Percentiles rank a stretch among this genome's conserved stretches.
Conservation (phyloP, 2,329 filamentous ascomycete species). For the Fusarium nanum region DNA sequence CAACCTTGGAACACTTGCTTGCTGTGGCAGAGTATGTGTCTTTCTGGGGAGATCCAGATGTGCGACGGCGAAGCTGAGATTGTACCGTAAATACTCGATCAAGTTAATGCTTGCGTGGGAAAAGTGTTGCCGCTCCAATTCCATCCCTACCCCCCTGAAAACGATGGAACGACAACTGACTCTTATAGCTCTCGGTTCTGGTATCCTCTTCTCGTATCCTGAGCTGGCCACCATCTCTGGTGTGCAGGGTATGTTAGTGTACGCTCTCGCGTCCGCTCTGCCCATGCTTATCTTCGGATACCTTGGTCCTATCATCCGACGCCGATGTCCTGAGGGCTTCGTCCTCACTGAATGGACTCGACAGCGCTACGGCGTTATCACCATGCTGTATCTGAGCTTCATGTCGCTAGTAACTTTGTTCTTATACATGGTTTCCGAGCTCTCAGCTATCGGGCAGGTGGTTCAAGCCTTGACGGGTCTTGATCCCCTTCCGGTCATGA, state of each 20-base stretch:
- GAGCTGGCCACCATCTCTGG: slow-evolving; percentile 83
- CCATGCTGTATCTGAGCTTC: slow-evolving; percentile 79
- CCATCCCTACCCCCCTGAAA: slow-evolving; percentile 44
- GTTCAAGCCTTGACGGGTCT: slow-evolving; percentile 79
- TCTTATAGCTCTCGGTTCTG: slow-evolving; percentile 79
- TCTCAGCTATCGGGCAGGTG: slow-evolving; percentile 84
- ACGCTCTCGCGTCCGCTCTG: slow-evolving; percentile 77
- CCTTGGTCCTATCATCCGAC: slow-evolving; percentile 80
- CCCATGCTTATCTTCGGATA: slow-evolving; percentile 80
- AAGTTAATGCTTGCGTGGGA: slow-evolving; percentile 99
- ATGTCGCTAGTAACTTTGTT: slow-evolving; percentile 85
- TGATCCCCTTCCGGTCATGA: slow-evolving; percentile 78
- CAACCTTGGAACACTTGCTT: slow-evolving; percentile 56
- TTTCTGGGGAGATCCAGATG: slow-evolving; percentile 54
- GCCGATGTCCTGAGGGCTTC: slow-evolving; percentile 84
- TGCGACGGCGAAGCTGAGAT: slow-evolving; percentile 83
- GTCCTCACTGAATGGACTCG: slow-evolving; percentile 87
- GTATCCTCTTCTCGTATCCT: slow-evolving; percentile 85
- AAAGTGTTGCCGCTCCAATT: slow-evolving; percentile 89
- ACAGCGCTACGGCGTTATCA: slow-evolving; percentile 77
- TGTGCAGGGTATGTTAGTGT: slow-evolving; percentile 81
- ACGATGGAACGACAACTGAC: slow-evolving; percentile 55
- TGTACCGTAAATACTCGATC: slow-evolving; percentile 95
- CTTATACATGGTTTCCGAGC: slow-evolving; percentile 86
- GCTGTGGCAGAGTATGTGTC: not conserved